Conservation (phyloP, 371 early-diverging fungal genomes). For the Smittium culicis region DNA sequence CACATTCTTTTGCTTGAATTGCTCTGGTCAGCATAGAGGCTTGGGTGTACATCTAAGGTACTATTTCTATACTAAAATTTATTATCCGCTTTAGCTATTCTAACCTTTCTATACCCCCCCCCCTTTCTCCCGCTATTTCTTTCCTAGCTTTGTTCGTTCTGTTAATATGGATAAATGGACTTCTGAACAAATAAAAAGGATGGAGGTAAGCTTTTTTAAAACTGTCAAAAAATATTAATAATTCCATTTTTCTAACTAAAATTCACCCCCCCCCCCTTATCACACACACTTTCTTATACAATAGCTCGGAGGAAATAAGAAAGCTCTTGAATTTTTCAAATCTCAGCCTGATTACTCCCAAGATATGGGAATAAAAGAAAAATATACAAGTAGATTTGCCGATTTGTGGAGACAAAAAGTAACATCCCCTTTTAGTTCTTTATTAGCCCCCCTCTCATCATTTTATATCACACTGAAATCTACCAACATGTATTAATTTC, state of each 20-base stretch:
- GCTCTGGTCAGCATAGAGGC: conserved; percentile 82
- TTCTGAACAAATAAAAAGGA: conserved; percentile 80
- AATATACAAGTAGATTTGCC: conserved; percentile 78
- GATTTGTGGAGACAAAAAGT: conserved; percentile 70
- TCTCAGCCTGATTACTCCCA: conserved; percentile 66
- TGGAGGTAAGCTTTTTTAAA: conserved; percentile 56
- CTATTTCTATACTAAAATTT: conserved; percentile 20
- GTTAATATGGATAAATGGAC: conserved; percentile 97
- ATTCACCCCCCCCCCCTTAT: no score
- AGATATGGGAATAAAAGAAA: conserved; percentile 65
- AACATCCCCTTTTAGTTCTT: conserved; percentile 4
- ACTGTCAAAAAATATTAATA: no score
- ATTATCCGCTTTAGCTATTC: background rate
- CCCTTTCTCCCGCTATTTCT: background rate
- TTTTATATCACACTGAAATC: no score
- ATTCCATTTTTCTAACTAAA: no score
- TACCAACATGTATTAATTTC: background rate
- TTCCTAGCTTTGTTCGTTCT: conserved; percentile 84
- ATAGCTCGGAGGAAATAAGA: conserved; percentile 79
- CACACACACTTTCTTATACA: no score
- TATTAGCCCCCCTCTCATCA: no score
- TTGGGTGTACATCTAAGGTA: conserved; percentile 83
- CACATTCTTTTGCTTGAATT: conserved; percentile 94
- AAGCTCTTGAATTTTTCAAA: conserved; percentile 73
- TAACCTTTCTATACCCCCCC: conserved; percentile 2